phyloP scores from a whole-genome alignment of 257 asterid species.

The Cinchona pubescens region DNA sequence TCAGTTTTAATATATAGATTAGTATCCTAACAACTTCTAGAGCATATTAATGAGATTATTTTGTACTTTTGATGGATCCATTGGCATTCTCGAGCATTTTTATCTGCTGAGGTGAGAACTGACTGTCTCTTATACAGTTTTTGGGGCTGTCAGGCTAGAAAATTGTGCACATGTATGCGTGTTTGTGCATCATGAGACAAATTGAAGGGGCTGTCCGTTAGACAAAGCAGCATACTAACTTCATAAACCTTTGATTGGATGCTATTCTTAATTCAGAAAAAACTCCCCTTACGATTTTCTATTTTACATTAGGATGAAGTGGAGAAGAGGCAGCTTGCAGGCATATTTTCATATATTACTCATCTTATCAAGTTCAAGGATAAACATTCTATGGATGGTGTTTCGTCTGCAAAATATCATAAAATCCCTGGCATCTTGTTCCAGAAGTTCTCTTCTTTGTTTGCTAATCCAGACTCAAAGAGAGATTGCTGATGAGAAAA shows the following conservation, averaged over 20 bases:
- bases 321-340: slow-evolving; percentile 48
- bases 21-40: not conserved
- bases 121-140: not conserved
- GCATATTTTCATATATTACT: slow-evolving; percentile 67
- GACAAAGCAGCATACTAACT: not conserved
- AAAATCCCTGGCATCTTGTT: slow-evolving; percentile 54
- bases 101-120: not conserved
- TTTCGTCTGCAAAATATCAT: slow-evolving; percentile 63
- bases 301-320: slow-evolving; percentile 47
- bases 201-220: not conserved
- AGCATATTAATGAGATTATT: not conserved
- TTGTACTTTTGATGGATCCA: not conserved
- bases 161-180: not conserved
- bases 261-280: not conserved
- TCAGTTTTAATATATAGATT: not conserved
- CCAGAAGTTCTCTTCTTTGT: slow-evolving; percentile 67
- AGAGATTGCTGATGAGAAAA: slow-evolving; percentile 51
- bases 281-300: too few relatives aligned
- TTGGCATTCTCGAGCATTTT: not conserved
- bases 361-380: slow-evolving; percentile 86
- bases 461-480: slow-evolving; percentile 34
- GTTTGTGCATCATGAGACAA: not conserved
- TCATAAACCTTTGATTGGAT: not conserved
- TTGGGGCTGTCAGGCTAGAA: not conserved
- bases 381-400: slow-evolving; percentile 66